Evolutionary conservation across 805 yeast species (phyloP), one percentile per base, ranked within the genome.

Genomic region (Candida gorgasii): DNA sequence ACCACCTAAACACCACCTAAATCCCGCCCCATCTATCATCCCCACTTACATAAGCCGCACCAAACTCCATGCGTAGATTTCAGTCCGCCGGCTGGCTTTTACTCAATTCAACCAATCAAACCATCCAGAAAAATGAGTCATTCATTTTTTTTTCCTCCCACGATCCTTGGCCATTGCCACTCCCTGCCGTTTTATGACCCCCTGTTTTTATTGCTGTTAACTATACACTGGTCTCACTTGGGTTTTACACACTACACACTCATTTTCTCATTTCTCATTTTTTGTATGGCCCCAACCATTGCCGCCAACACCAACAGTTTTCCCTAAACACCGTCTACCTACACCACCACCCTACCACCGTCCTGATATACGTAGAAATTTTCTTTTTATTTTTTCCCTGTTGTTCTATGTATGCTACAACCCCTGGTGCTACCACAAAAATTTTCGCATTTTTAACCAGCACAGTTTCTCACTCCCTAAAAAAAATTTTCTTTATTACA

Each of bases 391-490:
- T 19, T 22, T 34, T 34, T 34, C 37, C 23, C 20, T 34, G 28
- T 28, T 33, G 20, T 17, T 22, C 20, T 14, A 34, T 22, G 28
- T 34, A 13, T 4, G 28, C 14, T 14, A 19, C n/a, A 13, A 22
- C 22, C 8, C n/a, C 37, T 20, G n/a, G n/a, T n/a, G 12, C 13
- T 22, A 22, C 24, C 9, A 9, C 7, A 31, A 15, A 34, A 34
- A 34, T 34, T 19, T 34, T 34, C 37, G 37, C 37, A 34, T 34
- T 34, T 34, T 34, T 34, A 34, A 34, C 37, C 37, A 34, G 37
- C 37, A 34, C 37, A 34, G 29, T 34, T 34, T 34, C 37, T 34
- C 37, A 23, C 37, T 34, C 37, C 37, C 28, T 34, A 34, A 34
- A 34, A 34, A 34, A 34, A 34, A 13, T 33, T n/a, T 34, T 34